Base-by-base conservation (phyloP, 805 yeast species). In the Candida maris region DNA sequence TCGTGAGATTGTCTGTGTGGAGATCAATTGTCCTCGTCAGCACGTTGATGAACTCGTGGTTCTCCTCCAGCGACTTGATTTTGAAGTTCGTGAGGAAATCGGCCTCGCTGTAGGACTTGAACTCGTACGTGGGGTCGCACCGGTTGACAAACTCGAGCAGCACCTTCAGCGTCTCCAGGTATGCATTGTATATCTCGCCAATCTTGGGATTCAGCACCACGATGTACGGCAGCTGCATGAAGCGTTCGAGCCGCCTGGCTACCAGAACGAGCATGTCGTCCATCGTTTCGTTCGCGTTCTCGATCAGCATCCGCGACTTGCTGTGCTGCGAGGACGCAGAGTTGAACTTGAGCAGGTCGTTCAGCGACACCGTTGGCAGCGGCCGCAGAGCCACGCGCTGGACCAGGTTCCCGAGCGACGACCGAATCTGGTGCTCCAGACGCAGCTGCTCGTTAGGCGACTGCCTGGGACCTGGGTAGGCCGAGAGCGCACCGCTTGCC, bases 151-250 rank as follows among this genome's bases (percentile, higher is more conserved):
- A 63, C 2, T 65, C 53, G 17, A 73, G 49, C 34, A 80, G 49
- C 4, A 73, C 65, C 34, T 73, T 65, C 65, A 87, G 72, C 2
- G 95, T 81, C 39, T 77, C 69, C 44, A 86, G 64, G 62, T 91
- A 91, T 32, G 81, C 62, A 49, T 76, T 70, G 64, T 87, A 86
- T 16, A 85, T 81, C 48, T 76, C 77, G 8, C 91, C 82, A 34
- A 91, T 81, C 51, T 85, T 78, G 5, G 97, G 97, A 56, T 91
- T 91, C 43, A 91, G 61, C 38, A 88, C 81, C 31, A 82, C 87
- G 48, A 89, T 72, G 57, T 87, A 91, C 0, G 96, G 96, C 37
- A 91, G 64, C 29, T 72, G 67, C 44, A 91, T 73, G 46, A 91
- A 77, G 19, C 81, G 81, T 21, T 72, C 70, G 13, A 88, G 59